A percentile compares a stretch with the other conserved stretches of the same genome.
phyloP scores from a whole-genome alignment of 371 early-diverging fungal species.

The Syncephalis fuscata region DNA sequence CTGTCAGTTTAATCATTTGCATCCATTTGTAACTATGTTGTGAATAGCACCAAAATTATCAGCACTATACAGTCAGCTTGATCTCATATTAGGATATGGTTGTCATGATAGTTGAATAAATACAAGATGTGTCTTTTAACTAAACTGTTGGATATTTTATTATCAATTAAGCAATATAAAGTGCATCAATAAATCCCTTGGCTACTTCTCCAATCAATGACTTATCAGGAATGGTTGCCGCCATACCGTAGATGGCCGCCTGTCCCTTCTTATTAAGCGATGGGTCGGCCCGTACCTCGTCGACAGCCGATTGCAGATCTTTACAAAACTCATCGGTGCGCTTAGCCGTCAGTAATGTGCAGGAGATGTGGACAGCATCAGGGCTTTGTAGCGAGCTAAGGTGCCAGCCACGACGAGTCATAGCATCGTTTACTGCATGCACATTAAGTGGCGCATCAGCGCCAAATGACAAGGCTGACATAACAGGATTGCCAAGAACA shows the following conservation, averaged over 20 bases:
- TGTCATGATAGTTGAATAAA: no score
- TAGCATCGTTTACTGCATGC: conserved; percentile 68
- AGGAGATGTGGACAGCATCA: conserved; percentile 76
- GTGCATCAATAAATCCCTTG: conserved; percentile 4
- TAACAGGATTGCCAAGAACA: conserved; percentile 70
- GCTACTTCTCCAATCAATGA: conserved; percentile 5
- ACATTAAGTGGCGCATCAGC: conserved; percentile 48
- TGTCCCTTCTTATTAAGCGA: neutral
- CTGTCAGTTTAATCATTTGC: no score
- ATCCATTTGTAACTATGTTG: no score
- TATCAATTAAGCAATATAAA: conserved; percentile 3
- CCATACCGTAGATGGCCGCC: conserved; percentile 8
- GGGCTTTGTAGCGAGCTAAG: conserved; percentile 82
- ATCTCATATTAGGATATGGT: no score
- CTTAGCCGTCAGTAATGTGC: conserved; percentile 62
- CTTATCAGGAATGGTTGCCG: conserved; percentile 6
- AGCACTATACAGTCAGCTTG: no score
- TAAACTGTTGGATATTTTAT: neutral
- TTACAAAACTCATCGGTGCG: conserved; percentile 52
- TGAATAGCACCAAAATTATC: no score
- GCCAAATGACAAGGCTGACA: conserved; percentile 79
- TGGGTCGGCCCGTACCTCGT: conserved; percentile 1
- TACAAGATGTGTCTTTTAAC: neutral
- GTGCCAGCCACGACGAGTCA: conserved; percentile 65
- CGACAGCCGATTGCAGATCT: conserved; percentile 45